Base-by-base conservation (phyloP, 2,329 filamentous ascomycete genomes). In the Pyricularia sp. region DNA sequence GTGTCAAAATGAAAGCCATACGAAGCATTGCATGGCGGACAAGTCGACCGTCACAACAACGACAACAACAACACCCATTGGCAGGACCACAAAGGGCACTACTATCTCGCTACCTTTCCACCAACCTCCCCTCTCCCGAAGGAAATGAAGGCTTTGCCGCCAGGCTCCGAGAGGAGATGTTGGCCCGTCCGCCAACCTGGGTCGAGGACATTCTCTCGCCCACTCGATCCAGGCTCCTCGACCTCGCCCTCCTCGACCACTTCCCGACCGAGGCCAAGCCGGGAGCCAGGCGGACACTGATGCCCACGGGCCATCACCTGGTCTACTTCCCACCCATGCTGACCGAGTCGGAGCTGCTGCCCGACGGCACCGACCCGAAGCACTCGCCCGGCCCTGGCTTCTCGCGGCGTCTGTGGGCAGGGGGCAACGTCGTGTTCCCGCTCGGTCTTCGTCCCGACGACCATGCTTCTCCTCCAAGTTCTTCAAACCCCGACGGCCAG, bases 321-420 rank as follows among this genome's bases (percentile, higher is more conserved):
- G 85, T 93, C 68, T 96, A 96, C 78, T 97, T 96, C 77, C 91
- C 92, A 66, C 83, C 89, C 12, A 83, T 86, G 67, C 78, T 88
- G 22, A 79, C 83, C 0, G 78, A 84, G 16, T 83, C 82, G 8
- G 70, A 79, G 40, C 83, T 97, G 59, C 82, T 91, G 22, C 79
- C 85, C 1, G 94, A 99, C 77, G 93, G 94, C 65, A 96, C 93
- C 0, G 93, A 97, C 73, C 79, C 84, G 4, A 80, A 88, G 64
- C 91, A 96, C 72, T 87, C 81, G 28, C 93, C 93, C 0, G 90
- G 88, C 1, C 73, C 73, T 4, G 86, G 87, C 1, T 96, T 90
- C 73, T 81, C 81, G 63, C 84, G 90, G 26, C 86, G 94, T 22
- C 85, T 99, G 78, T 99, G 94, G 94, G 91, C 90, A 16, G 92